Evolutionary conservation across 176 grass and related monocot species (phyloP).

Genomic region (Triticum turgidum): DNA sequence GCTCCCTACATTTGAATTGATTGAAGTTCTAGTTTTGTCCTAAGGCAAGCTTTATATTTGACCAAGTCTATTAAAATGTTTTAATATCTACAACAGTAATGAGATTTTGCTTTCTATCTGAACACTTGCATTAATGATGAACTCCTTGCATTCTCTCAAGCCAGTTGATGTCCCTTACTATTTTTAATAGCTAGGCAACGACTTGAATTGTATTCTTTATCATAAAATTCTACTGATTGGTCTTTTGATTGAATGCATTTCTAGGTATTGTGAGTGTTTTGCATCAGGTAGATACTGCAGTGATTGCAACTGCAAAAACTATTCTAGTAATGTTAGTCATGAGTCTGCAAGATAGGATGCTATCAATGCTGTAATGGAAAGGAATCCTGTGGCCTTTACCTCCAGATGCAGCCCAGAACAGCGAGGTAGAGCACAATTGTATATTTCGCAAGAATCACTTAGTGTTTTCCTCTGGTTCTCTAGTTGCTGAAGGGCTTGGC

Average conservation of each 20-base stretch:
- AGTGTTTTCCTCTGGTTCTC: too few relatives aligned
- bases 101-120: neutral
- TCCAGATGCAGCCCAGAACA: too few relatives aligned
- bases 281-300: slow-evolving; percentile 36
- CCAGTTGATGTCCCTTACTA: neutral
- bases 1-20: too few relatives aligned
- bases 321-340: slow-evolving; percentile 33
- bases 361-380: too few relatives aligned
- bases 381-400: too few relatives aligned
- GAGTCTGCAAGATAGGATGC: neutral
- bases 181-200: neutral
- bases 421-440: too few relatives aligned
- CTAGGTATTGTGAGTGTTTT: slow-evolving; percentile 52
- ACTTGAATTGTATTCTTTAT: neutral
- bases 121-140: neutral
- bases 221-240: neutral
- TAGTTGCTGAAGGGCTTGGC: too few relatives aligned
- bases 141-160: neutral
- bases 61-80: too few relatives aligned
- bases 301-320: slow-evolving; percentile 43
- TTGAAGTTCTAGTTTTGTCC: too few relatives aligned
- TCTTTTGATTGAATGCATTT: slow-evolving; percentile 9
- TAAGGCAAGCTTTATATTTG: too few relatives aligned
- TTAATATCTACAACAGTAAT: neutral
- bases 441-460: too few relatives aligned